Conservation (phyloP, 1,284 basidiomycete genomes). For the Ceratobasidium sp. region DNA sequence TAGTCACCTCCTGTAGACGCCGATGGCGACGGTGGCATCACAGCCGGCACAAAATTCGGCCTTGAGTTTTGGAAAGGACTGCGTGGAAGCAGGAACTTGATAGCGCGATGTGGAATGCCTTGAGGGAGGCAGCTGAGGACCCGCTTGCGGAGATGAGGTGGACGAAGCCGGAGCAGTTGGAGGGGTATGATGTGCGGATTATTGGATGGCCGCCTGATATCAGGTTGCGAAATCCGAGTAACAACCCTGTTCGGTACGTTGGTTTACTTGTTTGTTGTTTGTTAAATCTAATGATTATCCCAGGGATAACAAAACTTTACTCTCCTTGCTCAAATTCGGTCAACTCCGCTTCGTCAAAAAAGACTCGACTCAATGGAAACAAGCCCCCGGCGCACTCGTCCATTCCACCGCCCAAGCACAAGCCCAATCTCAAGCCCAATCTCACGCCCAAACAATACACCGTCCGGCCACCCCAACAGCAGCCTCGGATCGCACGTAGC, state of each 20-base stretch:
- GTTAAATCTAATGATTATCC: background rate
- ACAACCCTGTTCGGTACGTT: constrained; percentile 40
- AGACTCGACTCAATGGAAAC: constrained; percentile 31
- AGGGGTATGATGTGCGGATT: constrained; percentile 46
- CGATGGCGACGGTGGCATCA: constrained; percentile 45
- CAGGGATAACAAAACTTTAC: constrained; percentile 38
- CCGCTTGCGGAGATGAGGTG: constrained; percentile 48
- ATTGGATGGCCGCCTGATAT: constrained; percentile 47
- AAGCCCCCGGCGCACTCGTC: constrained; percentile 26
- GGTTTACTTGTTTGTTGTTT: background rate
- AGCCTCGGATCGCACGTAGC: constrained; percentile 9
- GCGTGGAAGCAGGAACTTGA: constrained; percentile 42
- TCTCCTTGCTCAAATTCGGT: constrained; percentile 32
- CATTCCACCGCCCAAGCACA: constrained; percentile 42
- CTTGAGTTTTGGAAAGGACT: constrained; percentile 45
- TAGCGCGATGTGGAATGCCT: constrained; percentile 42
- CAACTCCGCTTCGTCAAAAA: constrained; percentile 43
- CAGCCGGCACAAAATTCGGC: constrained; percentile 47
- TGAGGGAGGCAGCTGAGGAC: constrained; percentile 45
- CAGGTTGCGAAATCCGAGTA: constrained; percentile 45
- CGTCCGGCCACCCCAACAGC: too few relatives aligned
- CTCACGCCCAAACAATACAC: too few relatives aligned
- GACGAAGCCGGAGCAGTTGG: constrained; percentile 47
- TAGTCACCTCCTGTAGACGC: constrained; percentile 43
- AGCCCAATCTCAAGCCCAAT: constrained; percentile 14